Percentiles rank a stretch among this genome's conserved stretches.
Conservation (phyloP, 1,284 basidiomycete genomes). For the Leccinum subspadiceum region DNA sequence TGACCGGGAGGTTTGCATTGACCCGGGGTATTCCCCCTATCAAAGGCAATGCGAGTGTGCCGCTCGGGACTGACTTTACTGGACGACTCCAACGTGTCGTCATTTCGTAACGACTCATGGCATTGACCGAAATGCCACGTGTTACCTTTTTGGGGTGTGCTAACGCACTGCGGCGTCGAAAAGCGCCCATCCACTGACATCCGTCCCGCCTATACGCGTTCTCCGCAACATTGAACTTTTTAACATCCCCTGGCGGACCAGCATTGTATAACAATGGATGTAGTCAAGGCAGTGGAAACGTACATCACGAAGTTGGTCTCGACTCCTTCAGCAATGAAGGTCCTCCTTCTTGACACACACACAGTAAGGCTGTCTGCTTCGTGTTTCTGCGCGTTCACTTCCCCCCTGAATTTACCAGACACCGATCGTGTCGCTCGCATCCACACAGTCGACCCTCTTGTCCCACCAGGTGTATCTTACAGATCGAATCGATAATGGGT, state of each 20-base stretch:
- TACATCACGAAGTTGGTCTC: constrained; percentile 92
- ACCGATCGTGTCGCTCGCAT: constrained; percentile 94
- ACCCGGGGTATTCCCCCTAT: background rate
- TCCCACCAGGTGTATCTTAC: constrained; percentile 97
- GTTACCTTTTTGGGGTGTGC: constrained; percentile 13
- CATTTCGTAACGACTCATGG: background rate
- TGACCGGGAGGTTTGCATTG: background rate
- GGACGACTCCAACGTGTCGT: background rate
- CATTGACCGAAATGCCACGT: background rate
- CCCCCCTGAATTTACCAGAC: constrained; percentile 54
- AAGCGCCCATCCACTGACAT: background rate
- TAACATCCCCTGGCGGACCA: background rate
- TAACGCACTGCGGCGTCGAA: background rate
- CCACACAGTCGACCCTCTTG: constrained; percentile 93
- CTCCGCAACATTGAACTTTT: background rate
- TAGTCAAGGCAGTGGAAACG: constrained; percentile 91
- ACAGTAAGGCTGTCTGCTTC: constrained; percentile 60
- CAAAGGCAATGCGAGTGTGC: background rate
- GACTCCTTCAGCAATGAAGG: constrained; percentile 90
- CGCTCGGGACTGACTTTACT: background rate
- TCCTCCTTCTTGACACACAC: constrained; percentile 92
- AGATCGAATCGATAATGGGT: constrained; percentile 91
- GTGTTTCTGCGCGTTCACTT: constrained; percentile 2
- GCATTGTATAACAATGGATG: constrained; percentile 67
- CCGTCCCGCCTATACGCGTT: background rate